These are phyloP conservation scores for Cornus kousa DNA, from an alignment of 148 eudicot species.

Conservation along the genomic window DNA sequence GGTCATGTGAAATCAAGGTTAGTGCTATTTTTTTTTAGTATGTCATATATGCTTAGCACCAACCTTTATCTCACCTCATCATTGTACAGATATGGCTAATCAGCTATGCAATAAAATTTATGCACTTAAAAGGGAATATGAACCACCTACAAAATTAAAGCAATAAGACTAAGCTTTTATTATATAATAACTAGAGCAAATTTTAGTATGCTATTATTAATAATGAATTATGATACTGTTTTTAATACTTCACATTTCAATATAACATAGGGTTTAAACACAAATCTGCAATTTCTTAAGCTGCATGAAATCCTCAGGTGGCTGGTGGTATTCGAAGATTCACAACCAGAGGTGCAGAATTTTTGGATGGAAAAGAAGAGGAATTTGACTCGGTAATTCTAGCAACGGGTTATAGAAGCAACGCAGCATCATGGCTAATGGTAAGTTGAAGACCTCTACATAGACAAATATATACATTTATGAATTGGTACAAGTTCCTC, in stretches of 20 bases:
- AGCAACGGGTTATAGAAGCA: constrained; percentile 28
- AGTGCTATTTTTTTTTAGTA: not conserved
- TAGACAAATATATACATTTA: not conserved
- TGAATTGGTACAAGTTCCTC: not conserved
- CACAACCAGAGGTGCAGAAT: constrained; percentile 20
- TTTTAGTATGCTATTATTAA: not conserved
- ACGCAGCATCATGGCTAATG: constrained; percentile 24
- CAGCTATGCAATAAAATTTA: too few species aligned
- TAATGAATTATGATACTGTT: not conserved
- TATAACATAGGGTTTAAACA: too few species aligned
- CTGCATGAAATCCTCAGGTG: constrained; percentile 4
- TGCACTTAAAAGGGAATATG: too few species aligned
- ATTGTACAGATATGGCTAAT: too few species aligned
- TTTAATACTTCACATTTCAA: too few species aligned
- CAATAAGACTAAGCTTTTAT: not conserved
- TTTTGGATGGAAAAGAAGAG: constrained; percentile 22
- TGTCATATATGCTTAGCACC: too few species aligned
- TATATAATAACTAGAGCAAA: not conserved
- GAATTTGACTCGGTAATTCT: constrained; percentile 19
- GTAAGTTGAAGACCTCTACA: constrained; percentile 9
- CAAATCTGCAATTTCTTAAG: not conserved
- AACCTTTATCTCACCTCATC: too few species aligned
- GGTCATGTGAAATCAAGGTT: constrained; percentile 22
- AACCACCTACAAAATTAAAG: not conserved
- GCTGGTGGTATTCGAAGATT: constrained; percentile 14